These are phyloP conservation scores for Tylopilus rubrobrunneus DNA, from an alignment of 768 basidiomycete species.

Conservation along the genomic window DNA sequence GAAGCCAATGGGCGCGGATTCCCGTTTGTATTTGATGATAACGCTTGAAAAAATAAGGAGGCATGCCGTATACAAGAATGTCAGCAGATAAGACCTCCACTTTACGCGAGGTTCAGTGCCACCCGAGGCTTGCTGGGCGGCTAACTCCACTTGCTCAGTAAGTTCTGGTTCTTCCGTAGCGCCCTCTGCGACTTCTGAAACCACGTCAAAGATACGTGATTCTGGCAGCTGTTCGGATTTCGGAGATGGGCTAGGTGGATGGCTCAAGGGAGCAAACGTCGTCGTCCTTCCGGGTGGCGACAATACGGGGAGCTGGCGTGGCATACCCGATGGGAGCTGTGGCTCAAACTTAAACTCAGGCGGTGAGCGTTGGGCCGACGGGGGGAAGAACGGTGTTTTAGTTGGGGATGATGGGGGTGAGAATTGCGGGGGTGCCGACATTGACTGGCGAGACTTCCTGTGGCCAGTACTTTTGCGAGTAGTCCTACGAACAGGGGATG, in stretches of 20 bases:
- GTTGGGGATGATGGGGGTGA: slow-evolving; percentile 42
- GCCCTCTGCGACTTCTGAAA: slow-evolving; percentile 14
- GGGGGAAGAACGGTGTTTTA: slow-evolving; percentile 23
- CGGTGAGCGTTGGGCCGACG: slow-evolving; percentile 35
- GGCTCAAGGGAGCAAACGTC: slow-evolving; percentile 13
- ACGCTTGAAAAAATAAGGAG: slow-evolving; percentile 33
- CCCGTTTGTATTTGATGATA: slow-evolving; percentile 53
- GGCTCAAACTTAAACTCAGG: slow-evolving; percentile 57
- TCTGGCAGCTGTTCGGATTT: slow-evolving; percentile 10
- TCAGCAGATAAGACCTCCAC: slow-evolving; percentile 33
- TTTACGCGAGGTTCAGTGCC: slow-evolving; percentile 23
- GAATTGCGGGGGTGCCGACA: slow-evolving; percentile 64
- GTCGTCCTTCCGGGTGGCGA: slow-evolving; percentile 12
- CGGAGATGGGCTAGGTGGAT: slow-evolving; percentile 18
- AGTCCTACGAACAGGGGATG: slow-evolving; percentile 50
- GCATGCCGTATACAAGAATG: slow-evolving; percentile 40
- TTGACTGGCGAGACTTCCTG: slow-evolving; percentile 62
- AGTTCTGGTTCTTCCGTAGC: slow-evolving; percentile 14
- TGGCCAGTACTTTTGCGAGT: slow-evolving; percentile 36
- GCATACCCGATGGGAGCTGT: slow-evolving; percentile 39
- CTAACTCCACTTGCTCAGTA: slow-evolving; percentile 27
- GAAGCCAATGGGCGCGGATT: slow-evolving; percentile 72
- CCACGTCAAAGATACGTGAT: slow-evolving; percentile 1
- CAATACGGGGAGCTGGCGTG: slow-evolving; percentile 28
- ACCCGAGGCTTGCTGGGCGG: slow-evolving; percentile 39